These are phyloP conservation scores for Rhizopogon vulgaris DNA, from an alignment of 768 basidiomycete species.

Conservation along the genomic window DNA sequence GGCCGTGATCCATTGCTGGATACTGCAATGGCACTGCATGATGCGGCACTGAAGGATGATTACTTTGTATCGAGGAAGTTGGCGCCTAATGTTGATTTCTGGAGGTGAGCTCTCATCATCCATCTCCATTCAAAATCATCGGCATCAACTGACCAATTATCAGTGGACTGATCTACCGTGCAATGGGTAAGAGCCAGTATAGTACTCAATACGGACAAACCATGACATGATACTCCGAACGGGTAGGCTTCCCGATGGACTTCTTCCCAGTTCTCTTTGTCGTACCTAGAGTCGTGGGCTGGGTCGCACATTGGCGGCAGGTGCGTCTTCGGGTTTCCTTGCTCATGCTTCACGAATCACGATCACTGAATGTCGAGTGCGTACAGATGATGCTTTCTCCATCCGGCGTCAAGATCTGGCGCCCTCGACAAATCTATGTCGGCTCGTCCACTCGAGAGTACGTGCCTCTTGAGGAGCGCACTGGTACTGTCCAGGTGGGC, in stretches of 20 bases:
- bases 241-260: slow-evolving; percentile 83
- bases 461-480: slow-evolving; percentile 56
- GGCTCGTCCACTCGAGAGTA: slow-evolving; percentile 73
- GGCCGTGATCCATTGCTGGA: slow-evolving; percentile 81
- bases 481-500: slow-evolving; percentile 39
- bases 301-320: slow-evolving; percentile 92
- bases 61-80: slow-evolving; percentile 80
- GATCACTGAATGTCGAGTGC: not conserved
- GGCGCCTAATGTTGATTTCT: slow-evolving; percentile 90
- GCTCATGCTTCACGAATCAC: not conserved
- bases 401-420: slow-evolving; percentile 91
- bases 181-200: slow-evolving; percentile 59
- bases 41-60: slow-evolving; percentile 85
- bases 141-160: not conserved
- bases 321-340: slow-evolving; percentile 28
- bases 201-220: not conserved
- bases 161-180: slow-evolving; percentile 85
- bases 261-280: slow-evolving; percentile 93
- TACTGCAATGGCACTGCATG: slow-evolving; percentile 85
- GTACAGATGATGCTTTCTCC: slow-evolving; percentile 84
- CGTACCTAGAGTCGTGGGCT: slow-evolving; percentile 88
- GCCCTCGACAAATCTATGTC: slow-evolving; percentile 81
- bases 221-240: slow-evolving; percentile 1
- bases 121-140: not conserved
- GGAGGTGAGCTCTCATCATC: slow-evolving; percentile 34